A percentile compares a stretch with the other conserved stretches of the same genome.
Evolutionary conservation across 106 monocot genomes (phyloP).

Genomic region (Allium cepa): DNA sequence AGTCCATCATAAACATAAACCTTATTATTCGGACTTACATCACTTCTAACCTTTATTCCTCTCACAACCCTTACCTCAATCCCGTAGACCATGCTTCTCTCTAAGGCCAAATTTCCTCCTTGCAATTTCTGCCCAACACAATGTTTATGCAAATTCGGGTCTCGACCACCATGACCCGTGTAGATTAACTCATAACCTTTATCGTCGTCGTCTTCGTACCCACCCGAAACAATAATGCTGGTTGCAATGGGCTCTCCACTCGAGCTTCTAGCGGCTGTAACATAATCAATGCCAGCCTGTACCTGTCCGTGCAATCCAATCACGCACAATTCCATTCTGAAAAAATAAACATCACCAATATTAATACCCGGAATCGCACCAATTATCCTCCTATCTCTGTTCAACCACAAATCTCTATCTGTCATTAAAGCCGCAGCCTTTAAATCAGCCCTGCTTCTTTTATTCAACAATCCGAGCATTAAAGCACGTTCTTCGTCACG

Average conservation of each 20-base stretch:
- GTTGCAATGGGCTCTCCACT: constrained; percentile 32
- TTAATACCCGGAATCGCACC: constrained; percentile 47
- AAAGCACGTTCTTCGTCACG: constrained; percentile 4
- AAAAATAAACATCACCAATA: constrained; percentile 66
- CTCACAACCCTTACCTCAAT: constrained; percentile 39
- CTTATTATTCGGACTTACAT: constrained; percentile 15
- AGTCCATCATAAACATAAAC: constrained; percentile 45
- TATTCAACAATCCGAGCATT: neutral
- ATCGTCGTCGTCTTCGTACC: constrained; percentile 45
- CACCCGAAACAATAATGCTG: constrained; percentile 41
- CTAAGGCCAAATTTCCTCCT: constrained; percentile 31
- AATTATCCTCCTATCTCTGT: constrained; percentile 57
- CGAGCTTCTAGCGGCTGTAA: constrained; percentile 7
- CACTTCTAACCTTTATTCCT: constrained; percentile 9
- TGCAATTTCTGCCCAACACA: constrained; percentile 21
- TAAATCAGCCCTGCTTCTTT: constrained; percentile 22
- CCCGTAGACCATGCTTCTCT: constrained; percentile 30
- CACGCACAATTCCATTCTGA: constrained; percentile 57
- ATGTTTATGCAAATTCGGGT: constrained; percentile 6
- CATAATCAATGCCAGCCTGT: constrained; percentile 61
- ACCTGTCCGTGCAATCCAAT: constrained; percentile 65
- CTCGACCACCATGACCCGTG: constrained; percentile 33
- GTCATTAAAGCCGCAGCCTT: constrained; percentile 38
- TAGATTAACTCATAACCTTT: constrained; percentile 26
- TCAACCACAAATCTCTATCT: constrained; percentile 36